phyloP scores from a whole-genome alignment of 1,139 yeast genomes.

The Sugiyamaella paludigena region DNA sequence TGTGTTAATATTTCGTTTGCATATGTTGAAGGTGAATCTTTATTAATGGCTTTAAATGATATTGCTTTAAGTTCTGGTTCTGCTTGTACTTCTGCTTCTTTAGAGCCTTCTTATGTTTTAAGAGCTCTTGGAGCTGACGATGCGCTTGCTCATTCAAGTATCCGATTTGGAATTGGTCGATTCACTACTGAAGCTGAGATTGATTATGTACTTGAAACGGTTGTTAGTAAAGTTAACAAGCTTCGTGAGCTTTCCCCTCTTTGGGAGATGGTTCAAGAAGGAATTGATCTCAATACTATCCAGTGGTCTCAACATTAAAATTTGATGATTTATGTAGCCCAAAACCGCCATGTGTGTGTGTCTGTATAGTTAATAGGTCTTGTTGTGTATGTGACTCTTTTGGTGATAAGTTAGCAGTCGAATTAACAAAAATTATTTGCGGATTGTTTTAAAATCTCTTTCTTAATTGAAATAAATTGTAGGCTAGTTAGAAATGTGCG shows the following conservation, averaged over 20 bases:
- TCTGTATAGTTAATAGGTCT: no score
- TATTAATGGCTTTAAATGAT: conserved; percentile 95
- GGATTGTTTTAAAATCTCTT: no score
- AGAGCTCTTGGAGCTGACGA: conserved; percentile 98
- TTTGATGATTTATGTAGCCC: background rate
- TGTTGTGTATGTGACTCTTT: no score
- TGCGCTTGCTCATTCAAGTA: conserved; percentile 95
- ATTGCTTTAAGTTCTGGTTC: conserved; percentile 95
- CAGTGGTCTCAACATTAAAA: conserved; percentile 94
- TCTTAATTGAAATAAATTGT: no score
- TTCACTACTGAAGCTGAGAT: conserved; percentile 95
- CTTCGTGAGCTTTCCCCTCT: conserved; percentile 91
- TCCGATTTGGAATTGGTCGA: conserved; percentile 95
- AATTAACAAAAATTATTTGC: no score
- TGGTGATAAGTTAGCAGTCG: no score
- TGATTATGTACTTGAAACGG: conserved; percentile 88
- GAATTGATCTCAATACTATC: conserved; percentile 87
- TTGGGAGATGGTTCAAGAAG: conserved; percentile 99
- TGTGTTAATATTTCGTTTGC: conserved; percentile 97
- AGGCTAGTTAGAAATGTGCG: no score
- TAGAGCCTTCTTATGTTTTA: conserved; percentile 94
- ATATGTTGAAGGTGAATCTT: conserved; percentile 95
- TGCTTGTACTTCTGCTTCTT: conserved; percentile 98
- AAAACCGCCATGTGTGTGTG: background rate
- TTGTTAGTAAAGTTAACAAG: conserved; percentile 83